Evolutionary conservation across 208 protist species (phyloP), one percentile per base, ranked within the genome.

Genomic region (Borovskyia barvae): DNA sequence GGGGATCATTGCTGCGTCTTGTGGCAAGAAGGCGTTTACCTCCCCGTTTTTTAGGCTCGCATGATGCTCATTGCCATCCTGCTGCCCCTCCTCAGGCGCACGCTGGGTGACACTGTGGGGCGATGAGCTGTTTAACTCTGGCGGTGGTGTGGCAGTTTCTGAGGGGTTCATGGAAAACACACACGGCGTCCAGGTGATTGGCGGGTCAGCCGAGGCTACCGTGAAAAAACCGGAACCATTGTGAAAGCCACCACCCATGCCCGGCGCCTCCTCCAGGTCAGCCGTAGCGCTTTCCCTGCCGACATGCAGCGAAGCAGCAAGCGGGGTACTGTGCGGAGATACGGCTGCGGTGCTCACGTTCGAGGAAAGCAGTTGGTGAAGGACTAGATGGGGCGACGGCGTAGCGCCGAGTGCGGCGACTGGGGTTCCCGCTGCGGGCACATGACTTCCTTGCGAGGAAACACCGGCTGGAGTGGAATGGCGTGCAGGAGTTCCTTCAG

Each of bases 311-410:
- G 64, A 71, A 12, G 30, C 25, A 25, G 64, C 40, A 3, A 71
- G 47, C 15, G 64, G 64, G 4, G 64, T 71, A 42, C 64, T 71
- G 55, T 64, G 55, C 3, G 45, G 35, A 14, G 64, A 71, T 24
- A 40, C 51, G 14, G 64, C 64, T 5, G 55, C 39, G 20, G 59
- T 59, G 55, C 64, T 71, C 33, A 39, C 64, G 30, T 71, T 71
- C 1, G 64, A 71, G n/a, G 64, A 71, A 26, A 63, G 49, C 17
- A 71, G 32, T 28, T 71, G 64, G 20, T 57, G 47, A 1, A 35
- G 40, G 7, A 41, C 49, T 22, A 58, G 36, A 33, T 71, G 64
- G 8, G 17, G 7, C 15, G 52, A 32, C 25, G 26, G 39, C 3
- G 36, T 28, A 4, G 11, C 37, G 15, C 52, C 52, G 25, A 36